Conservation (phyloP, 2,329 filamentous ascomycete genomes). For the Paraphaeosphaeria minitans region DNA sequence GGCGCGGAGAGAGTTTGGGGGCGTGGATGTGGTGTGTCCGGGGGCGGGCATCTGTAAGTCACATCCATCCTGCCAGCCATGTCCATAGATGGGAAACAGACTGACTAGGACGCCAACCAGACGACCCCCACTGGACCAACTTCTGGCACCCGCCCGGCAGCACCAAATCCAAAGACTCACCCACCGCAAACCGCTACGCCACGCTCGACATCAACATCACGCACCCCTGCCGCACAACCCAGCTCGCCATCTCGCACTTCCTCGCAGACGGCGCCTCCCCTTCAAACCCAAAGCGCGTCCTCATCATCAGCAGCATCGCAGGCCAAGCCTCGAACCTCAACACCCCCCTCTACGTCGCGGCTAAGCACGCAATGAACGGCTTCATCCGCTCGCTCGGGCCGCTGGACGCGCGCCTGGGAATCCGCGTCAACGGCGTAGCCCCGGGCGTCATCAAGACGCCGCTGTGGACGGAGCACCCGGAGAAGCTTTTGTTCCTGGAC, state of each 20-base stretch:
- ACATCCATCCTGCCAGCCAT: neutral
- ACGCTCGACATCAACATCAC: constrained; percentile 55
- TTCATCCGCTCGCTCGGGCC: constrained; percentile 57
- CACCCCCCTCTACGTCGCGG: constrained; percentile 52
- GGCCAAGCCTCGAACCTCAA: constrained; percentile 48
- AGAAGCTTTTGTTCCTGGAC: constrained; percentile 61
- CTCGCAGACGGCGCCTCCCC: constrained; percentile 45
- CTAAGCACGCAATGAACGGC: constrained; percentile 53
- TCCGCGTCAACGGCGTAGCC: constrained; percentile 64
- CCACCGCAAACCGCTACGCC: constrained; percentile 33
- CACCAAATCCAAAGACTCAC: constrained; percentile 39
- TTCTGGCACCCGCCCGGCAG: constrained; percentile 56
- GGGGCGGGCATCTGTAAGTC: constrained; percentile 52
- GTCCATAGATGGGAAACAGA: neutral
- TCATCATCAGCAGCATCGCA: constrained; percentile 53
- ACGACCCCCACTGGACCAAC: constrained; percentile 54
- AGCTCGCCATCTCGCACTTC: constrained; percentile 54
- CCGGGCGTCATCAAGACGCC: constrained; percentile 67
- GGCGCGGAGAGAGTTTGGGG: constrained; percentile 37
- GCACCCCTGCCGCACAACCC: constrained; percentile 54
- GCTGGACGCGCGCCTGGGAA: constrained; percentile 56
- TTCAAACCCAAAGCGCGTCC: constrained; percentile 52
- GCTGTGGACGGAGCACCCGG: constrained; percentile 65
- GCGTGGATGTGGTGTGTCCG: constrained; percentile 54
- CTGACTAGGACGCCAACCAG: neutral